These are phyloP conservation scores for Hypholoma fasciculare DNA, from an alignment of 768 basidiomycete species.

Conservation along the genomic window DNA sequence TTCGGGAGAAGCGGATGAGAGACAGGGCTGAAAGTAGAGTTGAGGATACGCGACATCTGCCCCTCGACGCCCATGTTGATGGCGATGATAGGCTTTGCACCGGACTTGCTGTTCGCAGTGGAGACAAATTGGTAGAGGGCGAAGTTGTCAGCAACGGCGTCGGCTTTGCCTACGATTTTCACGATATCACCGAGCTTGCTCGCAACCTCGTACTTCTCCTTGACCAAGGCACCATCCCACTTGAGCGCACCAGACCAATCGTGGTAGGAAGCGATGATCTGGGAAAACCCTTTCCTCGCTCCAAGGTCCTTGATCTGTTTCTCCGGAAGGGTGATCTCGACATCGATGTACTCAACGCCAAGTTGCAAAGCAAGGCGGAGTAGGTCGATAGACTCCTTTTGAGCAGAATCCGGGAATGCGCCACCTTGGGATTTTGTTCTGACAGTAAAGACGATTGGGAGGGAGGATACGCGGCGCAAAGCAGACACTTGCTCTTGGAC, in stretches of 20 bases:
- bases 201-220: conserved; percentile 70
- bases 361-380: conserved; percentile 76
- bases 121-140: conserved; percentile 71
- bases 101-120: conserved; percentile 37
- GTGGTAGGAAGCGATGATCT: conserved; percentile 93
- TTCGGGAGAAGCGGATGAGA: conserved; percentile 86
- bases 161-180: conserved; percentile 91
- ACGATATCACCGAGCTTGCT: conserved; percentile 79
- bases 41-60: conserved; percentile 88
- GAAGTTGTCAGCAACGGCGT: conserved; percentile 74
- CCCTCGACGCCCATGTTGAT: conserved; percentile 93
- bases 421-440: conserved; percentile 90
- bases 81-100: conserved; percentile 83
- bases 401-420: conserved; percentile 78
- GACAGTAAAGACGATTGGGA: conserved; percentile 93
- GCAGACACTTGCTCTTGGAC: conserved; percentile 81
- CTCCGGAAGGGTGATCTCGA: conserved; percentile 79
- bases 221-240: conserved; percentile 72
- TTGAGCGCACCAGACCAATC: conserved; percentile 86
- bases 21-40: conserved; percentile 83
- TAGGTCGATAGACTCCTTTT: conserved; percentile 72
- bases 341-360: conserved; percentile 91
- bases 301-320: conserved; percentile 59
- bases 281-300: conserved; percentile 65
- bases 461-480: conserved; percentile 69